A percentile compares a stretch with the other conserved stretches of the same genome.
phyloP scores from a whole-genome alignment of 2,329 filamentous ascomycete species.

The Venturiaceae sp. region DNA sequence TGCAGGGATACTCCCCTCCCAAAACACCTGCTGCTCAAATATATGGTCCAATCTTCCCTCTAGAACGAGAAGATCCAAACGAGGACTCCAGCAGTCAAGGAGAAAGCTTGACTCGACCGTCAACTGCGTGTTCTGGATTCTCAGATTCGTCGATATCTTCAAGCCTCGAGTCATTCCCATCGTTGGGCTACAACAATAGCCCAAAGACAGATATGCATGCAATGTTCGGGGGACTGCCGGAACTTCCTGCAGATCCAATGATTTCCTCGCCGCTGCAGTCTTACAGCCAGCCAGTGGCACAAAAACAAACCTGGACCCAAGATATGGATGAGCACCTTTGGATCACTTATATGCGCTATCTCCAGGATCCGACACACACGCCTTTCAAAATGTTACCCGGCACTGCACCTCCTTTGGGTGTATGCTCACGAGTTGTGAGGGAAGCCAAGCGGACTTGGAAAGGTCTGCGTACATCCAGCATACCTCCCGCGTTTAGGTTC shows the following conservation, averaged over 20 bases:
- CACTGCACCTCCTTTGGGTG: slow-evolving; percentile 52
- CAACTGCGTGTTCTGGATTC: slow-evolving; percentile 47
- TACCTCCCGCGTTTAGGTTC: slow-evolving; percentile 13
- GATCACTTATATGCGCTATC: slow-evolving; percentile 55
- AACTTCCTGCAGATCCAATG: neutral
- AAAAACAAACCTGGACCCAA: slow-evolving; percentile 40
- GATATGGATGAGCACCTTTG: slow-evolving; percentile 59
- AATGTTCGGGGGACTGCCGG: slow-evolving; percentile 35
- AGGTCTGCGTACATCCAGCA: slow-evolving; percentile 28
- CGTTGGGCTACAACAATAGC: slow-evolving; percentile 38
- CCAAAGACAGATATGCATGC: slow-evolving; percentile 50
- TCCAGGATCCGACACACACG: slow-evolving; percentile 56
- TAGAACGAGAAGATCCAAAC: neutral
- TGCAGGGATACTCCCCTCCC: slow-evolving; percentile 29
- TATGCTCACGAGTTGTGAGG: slow-evolving; percentile 53
- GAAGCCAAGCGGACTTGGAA: slow-evolving; percentile 53
- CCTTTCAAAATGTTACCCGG: slow-evolving; percentile 59
- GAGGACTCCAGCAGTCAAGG: slow-evolving; percentile 18
- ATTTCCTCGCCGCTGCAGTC: slow-evolving; percentile 20
- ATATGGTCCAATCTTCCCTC: neutral
- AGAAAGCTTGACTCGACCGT: slow-evolving; percentile 41
- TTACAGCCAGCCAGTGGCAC: slow-evolving; percentile 9
- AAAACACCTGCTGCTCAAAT: slow-evolving; percentile 37
- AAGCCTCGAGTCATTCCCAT: slow-evolving; percentile 44
- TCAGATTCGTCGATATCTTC: slow-evolving; percentile 56